Conservation (phyloP, 192 early-diverging fungal species). For the Backusella liffmaniae region DNA sequence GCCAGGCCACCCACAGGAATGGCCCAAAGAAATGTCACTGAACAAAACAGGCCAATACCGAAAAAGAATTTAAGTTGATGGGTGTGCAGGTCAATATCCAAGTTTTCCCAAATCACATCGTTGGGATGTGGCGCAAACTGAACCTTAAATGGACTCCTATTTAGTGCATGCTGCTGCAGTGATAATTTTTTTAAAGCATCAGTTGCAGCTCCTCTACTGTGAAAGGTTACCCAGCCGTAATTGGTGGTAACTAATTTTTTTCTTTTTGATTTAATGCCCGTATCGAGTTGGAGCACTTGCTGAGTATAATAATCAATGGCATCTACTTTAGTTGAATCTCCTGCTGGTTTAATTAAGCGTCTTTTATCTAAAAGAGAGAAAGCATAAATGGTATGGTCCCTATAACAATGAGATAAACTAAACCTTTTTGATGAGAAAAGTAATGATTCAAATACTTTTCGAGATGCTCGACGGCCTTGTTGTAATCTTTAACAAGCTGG, state of each 20-base stretch:
- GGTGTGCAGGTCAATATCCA: constrained; percentile 46
- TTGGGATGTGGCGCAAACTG: constrained; percentile 62
- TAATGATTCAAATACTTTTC: constrained; percentile 5
- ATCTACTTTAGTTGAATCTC: constrained; percentile 52
- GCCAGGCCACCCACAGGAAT: constrained; percentile 63
- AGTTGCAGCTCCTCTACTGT: not conserved
- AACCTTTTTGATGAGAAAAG: constrained; percentile 4
- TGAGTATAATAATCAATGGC: constrained; percentile 71
- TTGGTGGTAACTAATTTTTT: constrained; percentile 23
- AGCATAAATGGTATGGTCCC: not conserved
- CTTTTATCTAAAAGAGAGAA: constrained; percentile 21
- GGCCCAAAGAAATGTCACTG: constrained; percentile 62
- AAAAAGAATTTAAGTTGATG: constrained; percentile 43
- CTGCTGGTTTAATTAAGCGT: constrained; percentile 20
- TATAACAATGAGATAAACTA: not conserved
- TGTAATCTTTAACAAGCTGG: not conserved
- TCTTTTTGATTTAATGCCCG: constrained; percentile 39
- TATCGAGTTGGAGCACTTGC: constrained; percentile 35
- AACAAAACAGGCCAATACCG: constrained; percentile 46
- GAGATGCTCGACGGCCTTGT: not conserved
- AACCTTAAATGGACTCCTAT: not conserved
- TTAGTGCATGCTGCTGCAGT: not conserved
- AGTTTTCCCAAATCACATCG: constrained; percentile 77
- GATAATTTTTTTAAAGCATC: constrained; percentile 4
- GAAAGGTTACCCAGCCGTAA: constrained; percentile 9